A percentile compares a stretch with the other conserved stretches of the same genome.
Evolutionary conservation across 306 rosid species (phyloP).

Genomic region (Carpinus fangiana): DNA sequence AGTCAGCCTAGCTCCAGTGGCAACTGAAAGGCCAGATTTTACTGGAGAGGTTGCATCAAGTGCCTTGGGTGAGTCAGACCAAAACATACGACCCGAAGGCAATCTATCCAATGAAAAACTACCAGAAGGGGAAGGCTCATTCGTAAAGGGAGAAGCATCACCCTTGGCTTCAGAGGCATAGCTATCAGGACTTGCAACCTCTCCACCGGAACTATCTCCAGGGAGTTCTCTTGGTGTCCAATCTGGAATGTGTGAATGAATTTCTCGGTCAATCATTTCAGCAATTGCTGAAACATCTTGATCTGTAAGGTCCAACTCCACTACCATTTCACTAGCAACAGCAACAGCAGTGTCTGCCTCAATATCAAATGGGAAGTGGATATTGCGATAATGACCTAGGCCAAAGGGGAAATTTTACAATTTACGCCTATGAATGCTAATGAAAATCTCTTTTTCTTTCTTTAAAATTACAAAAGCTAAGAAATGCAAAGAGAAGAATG

Average conservation of each 20-base stretch:
- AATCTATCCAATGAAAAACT: constrained; percentile 69
- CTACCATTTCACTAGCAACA: constrained; percentile 98
- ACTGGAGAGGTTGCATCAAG: constrained; percentile 56
- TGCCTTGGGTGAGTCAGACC: constrained; percentile 86
- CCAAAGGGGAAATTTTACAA: constrained; percentile 16
- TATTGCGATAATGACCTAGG: constrained; percentile 77
- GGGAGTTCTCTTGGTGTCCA: constrained; percentile 50
- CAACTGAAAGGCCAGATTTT: constrained; percentile 31
- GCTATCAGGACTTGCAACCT: constrained; percentile 33
- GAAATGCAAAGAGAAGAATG: constrained; percentile 6
- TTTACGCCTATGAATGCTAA: constrained; percentile 1
- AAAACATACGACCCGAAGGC: constrained; percentile 91
- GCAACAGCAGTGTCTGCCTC: constrained; percentile 81
- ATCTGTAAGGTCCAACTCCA: constrained; percentile 87
- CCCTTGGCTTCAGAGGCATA: constrained; percentile 40
- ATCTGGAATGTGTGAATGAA: constrained; percentile 61
- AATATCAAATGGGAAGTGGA: constrained; percentile 92
- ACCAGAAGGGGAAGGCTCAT: constrained; percentile 31
- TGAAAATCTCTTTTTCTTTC: constrained; percentile 4
- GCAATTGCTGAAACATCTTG: constrained; percentile 90
- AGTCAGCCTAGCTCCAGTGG: constrained; percentile 21
- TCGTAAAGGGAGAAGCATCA: constrained; percentile 39
- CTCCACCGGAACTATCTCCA: constrained; percentile 30
- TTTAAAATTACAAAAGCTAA: constrained; percentile 3
- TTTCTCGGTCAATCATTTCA: constrained; percentile 75